Conservation (phyloP, 495 filamentous ascomycete genomes). For the Penicillium flavigenum region DNA sequence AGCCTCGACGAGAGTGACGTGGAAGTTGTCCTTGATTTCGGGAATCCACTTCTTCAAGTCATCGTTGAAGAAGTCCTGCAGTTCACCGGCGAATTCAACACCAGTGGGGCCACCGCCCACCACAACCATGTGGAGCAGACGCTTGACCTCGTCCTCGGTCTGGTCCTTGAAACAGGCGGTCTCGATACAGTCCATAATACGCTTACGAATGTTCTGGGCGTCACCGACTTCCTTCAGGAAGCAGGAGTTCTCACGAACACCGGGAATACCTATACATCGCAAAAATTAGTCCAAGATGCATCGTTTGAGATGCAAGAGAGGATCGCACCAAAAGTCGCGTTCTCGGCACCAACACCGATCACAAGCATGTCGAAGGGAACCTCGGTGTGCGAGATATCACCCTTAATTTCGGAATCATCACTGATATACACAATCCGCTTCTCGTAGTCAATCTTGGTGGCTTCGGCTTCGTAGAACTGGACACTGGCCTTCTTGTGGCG, state of each 20-base stretch:
- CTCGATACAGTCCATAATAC: slow-evolving; percentile 99
- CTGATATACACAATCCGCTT: slow-evolving; percentile 83
- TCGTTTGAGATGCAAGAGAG: not conserved
- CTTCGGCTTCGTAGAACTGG: slow-evolving; percentile 97
- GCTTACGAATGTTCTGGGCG: slow-evolving; percentile 91
- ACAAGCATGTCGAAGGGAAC: slow-evolving; percentile 98
- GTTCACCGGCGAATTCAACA: slow-evolving; percentile 96
- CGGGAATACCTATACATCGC: slow-evolving; percentile 67
- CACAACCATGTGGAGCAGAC: slow-evolving; percentile 98
- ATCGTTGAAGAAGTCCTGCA: slow-evolving; percentile 97
- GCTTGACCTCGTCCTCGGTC: slow-evolving; percentile 81
- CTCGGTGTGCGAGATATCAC: slow-evolving; percentile 76
- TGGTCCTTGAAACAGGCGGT: slow-evolving; percentile 98
- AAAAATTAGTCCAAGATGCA: slow-evolving; percentile 14
- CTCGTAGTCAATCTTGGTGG: slow-evolving; percentile 92
- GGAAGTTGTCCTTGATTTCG: slow-evolving; percentile 89
- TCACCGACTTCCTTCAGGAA: slow-evolving; percentile 98
- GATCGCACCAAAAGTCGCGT: slow-evolving; percentile 86
- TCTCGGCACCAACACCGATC: slow-evolving; percentile 94
- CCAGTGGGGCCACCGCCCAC: slow-evolving; percentile 97
- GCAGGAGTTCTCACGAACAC: slow-evolving; percentile 91
- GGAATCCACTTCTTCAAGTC: slow-evolving; percentile 98
- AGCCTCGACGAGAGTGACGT: slow-evolving; percentile 95
- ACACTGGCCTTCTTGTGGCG: slow-evolving; percentile 88
- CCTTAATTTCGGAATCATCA: slow-evolving; percentile 92